Evolutionary conservation across 192 early-diverging fungal species (phyloP), one percentile per base, ranked within the genome.

Genomic region (Irineochytrium annulatum): DNA sequence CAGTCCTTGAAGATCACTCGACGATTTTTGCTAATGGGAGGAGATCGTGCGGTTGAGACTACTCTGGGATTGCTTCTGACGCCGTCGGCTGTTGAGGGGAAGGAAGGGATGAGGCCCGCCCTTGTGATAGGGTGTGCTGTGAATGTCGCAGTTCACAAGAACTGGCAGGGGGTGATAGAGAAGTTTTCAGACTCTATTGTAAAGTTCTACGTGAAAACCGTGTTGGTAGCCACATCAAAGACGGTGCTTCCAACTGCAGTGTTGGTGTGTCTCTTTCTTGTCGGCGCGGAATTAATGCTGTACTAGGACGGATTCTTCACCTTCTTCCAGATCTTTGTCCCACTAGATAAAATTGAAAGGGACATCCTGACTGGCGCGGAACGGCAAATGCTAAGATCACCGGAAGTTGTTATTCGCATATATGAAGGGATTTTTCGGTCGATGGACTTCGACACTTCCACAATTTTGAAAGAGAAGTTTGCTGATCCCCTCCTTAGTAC

Each of bases 311-410:
- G 81, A 17, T 76, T 90, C 33, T 63, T 79, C 26, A 76, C 79
- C 34, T 90, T 89, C 60, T 67, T 92, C 37, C 71, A 75, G 16
- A 41, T 39, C 14, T 80, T 67, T 39, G 70, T 92, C 11, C 72
- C 77, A 2, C 69, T 76, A 27, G 70, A 65, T 2, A 62, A 74
- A 34, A 87, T 90, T 43, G 26, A 73, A 77, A 24, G 46, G 3
- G 75, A 85, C 46, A 81, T 92, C 48, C 56, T 81, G 16, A 72
- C 86, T 22, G 72, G 79, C 34, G 74, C 89, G n/a, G 81, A 89
- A 35, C 83, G 86, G 41, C 79, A 91, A 68, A 77, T 91, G 55
- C 72, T 95, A 45, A 84, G 93, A 41, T 89, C 93, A 11, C 93
- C 93, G 16, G 93, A 94, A 57, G 77, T 86, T 46, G 83, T 87